Base-by-base conservation (phyloP, 139 green algal genomes). In the Chlorella sp. region DNA sequence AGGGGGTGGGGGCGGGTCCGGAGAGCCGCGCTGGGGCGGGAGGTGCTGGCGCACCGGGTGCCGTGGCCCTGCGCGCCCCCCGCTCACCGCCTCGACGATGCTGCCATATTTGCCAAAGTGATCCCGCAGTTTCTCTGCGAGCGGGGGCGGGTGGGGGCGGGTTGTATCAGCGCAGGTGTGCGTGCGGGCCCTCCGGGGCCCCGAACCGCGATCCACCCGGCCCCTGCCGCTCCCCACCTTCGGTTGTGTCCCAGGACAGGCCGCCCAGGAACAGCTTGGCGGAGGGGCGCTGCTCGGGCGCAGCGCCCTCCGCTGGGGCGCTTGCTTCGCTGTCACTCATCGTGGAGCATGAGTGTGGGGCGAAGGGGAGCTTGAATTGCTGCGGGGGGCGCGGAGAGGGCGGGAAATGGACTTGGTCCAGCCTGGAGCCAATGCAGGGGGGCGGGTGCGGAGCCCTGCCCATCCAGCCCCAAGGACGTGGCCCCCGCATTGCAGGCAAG, bases 241-340 rank as follows among this genome's bases (percentile, higher is more conserved):
- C 93, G 3, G 85, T 93, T 3, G 90, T 95, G 28, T 93, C 86
- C 93, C 93, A 96, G 28, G 80, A 89, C 38, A 96, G 64, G 13
- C 93, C 93, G 36, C 93, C 93, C 64, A 96, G 85, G 55, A 96
- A 96, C 3, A 96, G 78, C 81, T 95, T 95, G 34, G 76, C 74
- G 9, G n/a, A 68, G 38, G 23, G 30, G 41, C 56, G n/a, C 74
- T 87, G 60, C 72, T 81, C 6, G 57, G 41, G 28, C 74, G 15
- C 13, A 25, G 9, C 30, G 32, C 34, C 20, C 34, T n/a, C n/a
- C n/a, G n/a, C n/a, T n/a, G n/a, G n/a, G 13, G 23, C 18, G 44
- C 36, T 28, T 20, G 9, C n/a, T 34, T n/a, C n/a, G 3, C 20
- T n/a, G 36, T 75, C 69, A 13, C 69, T 56, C 34, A 56, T 75